Evolutionary conservation across 768 basidiomycete species (phyloP), one percentile per base, ranked within the genome.

Genomic region (Boletus eberwhitei): DNA sequence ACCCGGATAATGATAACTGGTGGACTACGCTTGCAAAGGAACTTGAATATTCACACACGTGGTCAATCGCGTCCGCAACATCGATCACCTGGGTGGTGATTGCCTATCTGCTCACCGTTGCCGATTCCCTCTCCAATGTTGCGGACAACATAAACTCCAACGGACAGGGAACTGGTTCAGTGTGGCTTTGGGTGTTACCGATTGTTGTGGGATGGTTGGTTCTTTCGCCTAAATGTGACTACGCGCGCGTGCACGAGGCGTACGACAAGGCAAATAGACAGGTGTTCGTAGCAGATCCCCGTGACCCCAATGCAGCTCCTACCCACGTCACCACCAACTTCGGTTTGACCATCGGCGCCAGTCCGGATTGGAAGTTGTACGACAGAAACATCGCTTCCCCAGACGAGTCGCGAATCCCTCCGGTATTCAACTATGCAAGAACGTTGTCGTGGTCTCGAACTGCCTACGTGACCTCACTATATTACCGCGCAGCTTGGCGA

Each of bases 171-270:
- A 71, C 74, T 8, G 76, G 73, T 4, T 71, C 73, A 2, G 60
- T 73, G 16, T 79, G 75, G 76, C 57, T 78, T 8, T 79, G 77
- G 75, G 66, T 79, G 19, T 38, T 79, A 8, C 70, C 77, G 0
- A 57, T 78, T 5, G 71, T 76, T 11, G 58, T 73, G 4, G 73
- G 75, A 5, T 78, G 76, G 73, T 58, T 78, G 8, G 66, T 75
- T 45, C 55, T 77, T 8, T 73, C 75, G 0, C 75, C 76, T 0
- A 72, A 77, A 53, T 74, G 73, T 46, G 73, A 77, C 55, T 64
- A 66, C 4, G 34, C 40, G 2, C 69, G 73, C 11, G 62, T 78
- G 17, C 52, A 52, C 2, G 47, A 56, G 4, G 60, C 57, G 17
- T 64, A 62, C 32, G 1, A 53, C 31, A 55, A 48, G 45, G 63